Evolutionary conservation across 2,329 filamentous ascomycete species (phyloP).

Genomic region (Amesomyces nigricolor): DNA sequence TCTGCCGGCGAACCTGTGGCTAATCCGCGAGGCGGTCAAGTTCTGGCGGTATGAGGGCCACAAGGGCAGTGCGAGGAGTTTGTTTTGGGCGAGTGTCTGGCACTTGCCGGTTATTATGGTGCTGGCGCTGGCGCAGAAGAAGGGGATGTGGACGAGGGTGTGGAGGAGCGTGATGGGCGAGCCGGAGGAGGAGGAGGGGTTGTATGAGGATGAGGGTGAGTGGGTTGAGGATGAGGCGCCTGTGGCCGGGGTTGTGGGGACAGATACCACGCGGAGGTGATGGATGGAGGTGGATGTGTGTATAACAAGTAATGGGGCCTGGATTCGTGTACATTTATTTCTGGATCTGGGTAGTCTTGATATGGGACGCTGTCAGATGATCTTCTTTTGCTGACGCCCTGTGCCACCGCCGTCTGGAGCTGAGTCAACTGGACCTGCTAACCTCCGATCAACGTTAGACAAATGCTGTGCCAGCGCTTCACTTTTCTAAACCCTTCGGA

Average conservation of each 20-base stretch:
- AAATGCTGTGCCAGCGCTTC: conserved; percentile 3
- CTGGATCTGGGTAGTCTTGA: neutral
- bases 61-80: conserved; percentile 69
- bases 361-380: neutral
- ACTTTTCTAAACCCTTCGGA: neutral
- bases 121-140: conserved; percentile 86
- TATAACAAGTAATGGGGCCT: neutral
- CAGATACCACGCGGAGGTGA: neutral
- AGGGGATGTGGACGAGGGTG: conserved; percentile 81
- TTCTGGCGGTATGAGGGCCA: conserved; percentile 78
- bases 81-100: conserved; percentile 99
- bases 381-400: neutral
- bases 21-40: conserved; percentile 68
- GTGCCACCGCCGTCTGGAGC: neutral
- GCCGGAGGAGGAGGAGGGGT: conserved; percentile 43
- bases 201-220: conserved; percentile 50
- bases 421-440: neutral
- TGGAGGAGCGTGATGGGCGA: conserved; percentile 62
- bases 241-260: conserved; percentile 1
- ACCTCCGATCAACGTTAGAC: conserved; percentile 7
- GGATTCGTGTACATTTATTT: neutral
- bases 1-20: conserved; percentile 77
- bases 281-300: neutral
- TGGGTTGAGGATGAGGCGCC: neutral
- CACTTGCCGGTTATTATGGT: conserved; percentile 87